Base-by-base conservation (phyloP, 768 basidiomycete species). In the Lyophyllum decastes region DNA sequence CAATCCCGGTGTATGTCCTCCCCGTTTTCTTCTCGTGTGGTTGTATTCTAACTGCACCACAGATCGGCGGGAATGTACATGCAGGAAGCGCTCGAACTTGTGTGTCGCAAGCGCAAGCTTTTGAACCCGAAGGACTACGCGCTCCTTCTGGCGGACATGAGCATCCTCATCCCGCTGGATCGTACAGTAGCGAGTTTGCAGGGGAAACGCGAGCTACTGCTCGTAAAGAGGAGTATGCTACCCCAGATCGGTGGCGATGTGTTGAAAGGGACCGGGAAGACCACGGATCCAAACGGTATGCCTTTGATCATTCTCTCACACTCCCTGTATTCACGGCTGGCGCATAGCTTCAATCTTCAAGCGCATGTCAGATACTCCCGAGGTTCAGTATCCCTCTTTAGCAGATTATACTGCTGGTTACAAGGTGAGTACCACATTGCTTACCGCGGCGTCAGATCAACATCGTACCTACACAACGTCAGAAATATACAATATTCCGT, bases 171-270 rank as follows among this genome's bases (percentile, higher is more conserved):
- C 30, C 95, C 95, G 25, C 82, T 98, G 26, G 97, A 98, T 70
- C 83, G 95, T 19, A 98, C 97, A 0, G 96, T 98, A n/a, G 94
- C 93, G 34, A 94, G 92, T 74, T 75, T 98, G 66, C 90, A 93
- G 69, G 95, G 94, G 5, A 91, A 90, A 66, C 81, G 85, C 12
- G 91, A 95, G 63, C 78, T 98, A 17, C 81, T 89, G 11, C 79
- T 98, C 12, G 87, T 95, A 54, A 90, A 89, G 72, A 79, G 85
- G 64, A 87, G 82, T 56, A 89, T 88, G 82, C 76, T 96, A 2
- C 85, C 85, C 11, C 80, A 83, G 47, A 80, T 92, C 66, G 89
- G 87, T 16, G 82, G 87, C 33, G 84, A 89, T 55, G 82, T 87
- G 25, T 81, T 85, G 59, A 86, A 84, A 57, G 83, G 85, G 41